Percentiles rank a stretch among this genome's conserved stretches.
Conservation (phyloP, 345 rosid genomes). For the Clausena lansium region DNA sequence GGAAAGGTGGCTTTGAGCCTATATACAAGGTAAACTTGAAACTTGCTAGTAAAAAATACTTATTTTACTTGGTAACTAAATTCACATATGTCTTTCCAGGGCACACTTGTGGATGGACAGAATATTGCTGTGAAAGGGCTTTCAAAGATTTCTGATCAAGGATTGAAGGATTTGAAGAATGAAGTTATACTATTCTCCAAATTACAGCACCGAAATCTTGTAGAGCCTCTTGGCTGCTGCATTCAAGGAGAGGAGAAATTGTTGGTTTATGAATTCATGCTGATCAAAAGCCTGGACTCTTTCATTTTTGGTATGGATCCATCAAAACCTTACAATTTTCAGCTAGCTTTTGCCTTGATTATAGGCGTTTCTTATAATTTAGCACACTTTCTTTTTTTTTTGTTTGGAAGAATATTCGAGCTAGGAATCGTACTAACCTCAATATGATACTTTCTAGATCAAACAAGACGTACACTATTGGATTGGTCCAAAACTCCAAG, state of each 20-base stretch:
- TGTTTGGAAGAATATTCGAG: too few species aligned
- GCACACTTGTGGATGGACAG: constrained; percentile 36
- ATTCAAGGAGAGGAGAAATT: constrained; percentile 4
- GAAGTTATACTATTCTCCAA: constrained; percentile 43
- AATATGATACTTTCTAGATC: background rate
- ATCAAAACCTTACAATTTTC: background rate
- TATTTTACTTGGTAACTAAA: background rate
- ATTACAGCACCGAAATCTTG: constrained; percentile 46
- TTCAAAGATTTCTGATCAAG: constrained; percentile 44
- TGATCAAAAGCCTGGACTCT: constrained; percentile 26
- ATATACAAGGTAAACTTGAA: constrained; percentile 21
- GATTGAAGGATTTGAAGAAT: constrained; percentile 42
- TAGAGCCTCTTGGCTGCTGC: background rate
- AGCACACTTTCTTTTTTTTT: background rate
- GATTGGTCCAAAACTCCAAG: constrained; percentile 41
- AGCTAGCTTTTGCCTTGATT: background rate
- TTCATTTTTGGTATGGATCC: background rate
- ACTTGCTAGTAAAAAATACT: background rate
- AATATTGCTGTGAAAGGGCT: constrained; percentile 57
- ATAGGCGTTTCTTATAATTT: background rate
- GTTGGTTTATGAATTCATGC: constrained; percentile 37
- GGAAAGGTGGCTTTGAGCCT: constrained; percentile 45
- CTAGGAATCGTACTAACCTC: background rate
- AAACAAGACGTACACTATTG: constrained; percentile 3
- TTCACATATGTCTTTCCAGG: constrained; percentile 24